A percentile compares a stretch with the other conserved stretches of the same genome.
These are phyloP conservation scores for Amanita thiersii DNA, from an alignment of 768 basidiomycete genomes.

Conservation along the genomic window DNA sequence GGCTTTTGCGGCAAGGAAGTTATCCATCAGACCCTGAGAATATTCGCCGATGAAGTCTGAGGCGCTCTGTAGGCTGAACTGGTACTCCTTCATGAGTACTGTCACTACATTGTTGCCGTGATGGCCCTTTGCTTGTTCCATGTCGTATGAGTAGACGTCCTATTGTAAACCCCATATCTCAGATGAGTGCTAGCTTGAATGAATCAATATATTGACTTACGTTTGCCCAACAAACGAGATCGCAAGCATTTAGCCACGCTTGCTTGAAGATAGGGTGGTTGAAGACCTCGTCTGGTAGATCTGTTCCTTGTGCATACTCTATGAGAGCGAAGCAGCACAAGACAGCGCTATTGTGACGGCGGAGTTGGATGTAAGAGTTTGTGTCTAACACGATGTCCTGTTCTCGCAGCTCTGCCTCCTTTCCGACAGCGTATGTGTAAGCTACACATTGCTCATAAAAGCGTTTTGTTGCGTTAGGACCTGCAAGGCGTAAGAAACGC, in stretches of 20 bases:
- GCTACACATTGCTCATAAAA: conserved; percentile 45
- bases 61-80: conserved; percentile 48
- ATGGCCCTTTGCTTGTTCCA: conserved; percentile 62
- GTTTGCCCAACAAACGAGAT: conserved; percentile 66
- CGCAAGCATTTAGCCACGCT: conserved; percentile 51
- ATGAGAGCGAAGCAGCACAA: conserved; percentile 55
- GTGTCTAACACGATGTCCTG: conserved; percentile 45
- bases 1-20: conserved; percentile 36
- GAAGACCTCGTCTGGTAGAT: conserved; percentile 56
- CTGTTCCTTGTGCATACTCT: conserved; percentile 52
- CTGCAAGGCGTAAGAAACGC: conserved; percentile 35
- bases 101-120: conserved; percentile 62
- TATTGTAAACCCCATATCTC: conserved; percentile 16
- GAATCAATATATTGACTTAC: conserved; percentile 26
- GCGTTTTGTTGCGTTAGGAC: conserved; percentile 38
- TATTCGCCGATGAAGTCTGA: conserved; percentile 47
- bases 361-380: conserved; percentile 44
- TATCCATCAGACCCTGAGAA: conserved; percentile 41
- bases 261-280: conserved; percentile 45
- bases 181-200: conserved; percentile 3
- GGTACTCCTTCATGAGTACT: conserved; percentile 52
- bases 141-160: conserved; percentile 69
- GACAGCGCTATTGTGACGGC: conserved; percentile 64
- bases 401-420: conserved; percentile 56
- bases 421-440: conserved; percentile 51